Base-by-base conservation (phyloP, 305 asterid species). In the Vinca major region DNA sequence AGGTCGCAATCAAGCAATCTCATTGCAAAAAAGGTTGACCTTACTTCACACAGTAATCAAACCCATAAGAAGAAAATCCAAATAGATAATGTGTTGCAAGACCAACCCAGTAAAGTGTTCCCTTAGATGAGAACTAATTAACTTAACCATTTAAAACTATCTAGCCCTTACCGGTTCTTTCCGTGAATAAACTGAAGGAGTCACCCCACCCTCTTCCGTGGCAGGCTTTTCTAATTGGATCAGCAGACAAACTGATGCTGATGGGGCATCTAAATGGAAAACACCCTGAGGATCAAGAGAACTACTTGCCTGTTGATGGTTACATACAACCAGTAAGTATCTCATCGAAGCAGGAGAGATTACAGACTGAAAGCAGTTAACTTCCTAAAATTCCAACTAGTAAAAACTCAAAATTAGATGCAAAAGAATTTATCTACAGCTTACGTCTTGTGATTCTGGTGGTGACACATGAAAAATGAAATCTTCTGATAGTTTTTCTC, bases 181-280 rank as follows among this genome's bases (percentile, higher is more conserved):
- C 71, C 96, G 96, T 63, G 98, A 94, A 86, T 94, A 94, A 73
- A 89, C 98, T 74, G 98, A 88, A 71, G 98, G 83, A 64, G 97
- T 89, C 80, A 91, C 99, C 79, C 99, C 99, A 51, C 96, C 96
- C 83, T 94, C 99, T 81, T 94, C 99, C 16, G 97, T 89, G 71
- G 95, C 96, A 76, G 97, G 90, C 86, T 94, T 94, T 76, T 94
- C 99, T 77, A 94, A 84, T 83, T 94, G 99, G 83, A 94, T 81
- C 74, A 94, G 93, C 80, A 94, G 85, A 79, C 98, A 91, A 80
- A 91, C 87, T 58, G 98, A 94, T 64, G 99, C 91, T 63, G 99
- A 94, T 73, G 98, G 97, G 71, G 92, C 97, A 83, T 94, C 99
- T 51, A 91, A 88, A 68, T 84, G 89, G 73, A 94, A 94, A 76